phyloP scores from a whole-genome alignment of 768 basidiomycete species.

The Leccinum sublutescens region DNA sequence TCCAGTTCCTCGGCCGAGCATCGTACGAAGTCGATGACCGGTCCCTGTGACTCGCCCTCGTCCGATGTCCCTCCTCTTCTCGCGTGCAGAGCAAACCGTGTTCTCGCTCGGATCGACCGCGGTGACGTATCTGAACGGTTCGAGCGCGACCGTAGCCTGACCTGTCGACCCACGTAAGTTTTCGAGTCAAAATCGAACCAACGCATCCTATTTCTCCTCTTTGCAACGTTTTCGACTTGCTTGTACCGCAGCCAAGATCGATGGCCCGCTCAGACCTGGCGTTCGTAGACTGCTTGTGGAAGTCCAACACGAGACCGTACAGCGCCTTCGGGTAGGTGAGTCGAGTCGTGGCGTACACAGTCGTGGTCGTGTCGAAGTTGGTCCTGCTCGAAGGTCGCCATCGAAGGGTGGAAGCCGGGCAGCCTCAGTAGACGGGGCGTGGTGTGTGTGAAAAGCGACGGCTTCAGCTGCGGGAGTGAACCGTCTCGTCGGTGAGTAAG shows the following conservation, averaged over 20 bases:
- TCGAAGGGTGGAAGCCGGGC: neutral
- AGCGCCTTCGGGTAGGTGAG: conserved; percentile 68
- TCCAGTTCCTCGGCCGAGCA: conserved; percentile 54
- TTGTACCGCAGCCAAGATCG: conserved; percentile 81
- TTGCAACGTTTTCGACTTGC: conserved; percentile 32
- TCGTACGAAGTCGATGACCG: conserved; percentile 32
- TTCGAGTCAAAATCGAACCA: too few relatives aligned
- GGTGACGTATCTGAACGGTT: conserved; percentile 54
- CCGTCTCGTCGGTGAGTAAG: neutral
- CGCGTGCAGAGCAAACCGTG: conserved; percentile 43
- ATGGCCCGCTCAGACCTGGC: conserved; percentile 55
- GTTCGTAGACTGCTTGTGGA: conserved; percentile 39
- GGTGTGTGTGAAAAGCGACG: neutral
- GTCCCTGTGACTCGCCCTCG: conserved; percentile 16
- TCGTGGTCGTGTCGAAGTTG: conserved; percentile 53
- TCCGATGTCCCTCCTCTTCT: neutral
- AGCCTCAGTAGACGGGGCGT: neutral
- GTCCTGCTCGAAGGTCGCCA: conserved; percentile 72
- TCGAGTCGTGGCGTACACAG: conserved; percentile 56
- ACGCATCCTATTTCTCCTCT: neutral
- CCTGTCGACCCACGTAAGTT: conserved; percentile 39
- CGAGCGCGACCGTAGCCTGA: conserved; percentile 63
- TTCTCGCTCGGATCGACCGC: conserved; percentile 73
- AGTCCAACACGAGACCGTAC: conserved; percentile 60
- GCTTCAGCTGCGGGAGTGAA: neutral